Percentiles rank a stretch among this genome's conserved stretches.
phyloP scores from a whole-genome alignment of 139 green algal genomes.

The Coelastrella sp. region DNA sequence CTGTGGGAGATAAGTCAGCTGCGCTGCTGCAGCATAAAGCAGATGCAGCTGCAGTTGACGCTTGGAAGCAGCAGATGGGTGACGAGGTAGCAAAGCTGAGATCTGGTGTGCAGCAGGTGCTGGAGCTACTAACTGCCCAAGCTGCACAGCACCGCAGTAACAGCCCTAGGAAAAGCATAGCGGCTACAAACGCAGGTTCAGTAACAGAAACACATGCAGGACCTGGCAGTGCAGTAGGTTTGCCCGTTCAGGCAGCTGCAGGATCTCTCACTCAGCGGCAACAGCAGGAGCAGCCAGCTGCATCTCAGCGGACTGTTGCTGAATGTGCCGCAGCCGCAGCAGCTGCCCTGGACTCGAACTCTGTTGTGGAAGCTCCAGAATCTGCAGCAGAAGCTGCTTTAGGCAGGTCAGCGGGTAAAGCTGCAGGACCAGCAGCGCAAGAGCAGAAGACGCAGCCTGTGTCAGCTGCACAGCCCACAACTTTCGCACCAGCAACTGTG shows the following conservation, averaged over 20 bases:
- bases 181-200: too few species aligned
- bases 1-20: conserved; percentile 23
- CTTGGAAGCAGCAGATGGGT: conserved; percentile 5
- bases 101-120: neutral
- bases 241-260: too few species aligned
- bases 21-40: conserved; percentile 27
- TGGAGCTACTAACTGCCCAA: neutral
- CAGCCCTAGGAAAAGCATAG: neutral
- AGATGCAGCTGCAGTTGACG: neutral
- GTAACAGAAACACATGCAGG: too few species aligned
- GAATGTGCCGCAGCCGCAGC: neutral
- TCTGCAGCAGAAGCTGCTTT: too few species aligned
- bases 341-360: neutral
- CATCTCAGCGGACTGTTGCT: neutral
- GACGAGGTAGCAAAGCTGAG: neutral
- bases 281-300: neutral
- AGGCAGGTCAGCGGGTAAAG: neutral
- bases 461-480: neutral
- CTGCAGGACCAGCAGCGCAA: neutral
- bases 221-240: too few species aligned
- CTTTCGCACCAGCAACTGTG: neutral
- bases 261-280: neutral
- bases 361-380: too few species aligned
- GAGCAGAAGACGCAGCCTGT: too few species aligned
- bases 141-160: neutral